Evolutionary conservation across 768 basidiomycete species (phyloP).

Genomic region (Tulasnella calospora): DNA sequence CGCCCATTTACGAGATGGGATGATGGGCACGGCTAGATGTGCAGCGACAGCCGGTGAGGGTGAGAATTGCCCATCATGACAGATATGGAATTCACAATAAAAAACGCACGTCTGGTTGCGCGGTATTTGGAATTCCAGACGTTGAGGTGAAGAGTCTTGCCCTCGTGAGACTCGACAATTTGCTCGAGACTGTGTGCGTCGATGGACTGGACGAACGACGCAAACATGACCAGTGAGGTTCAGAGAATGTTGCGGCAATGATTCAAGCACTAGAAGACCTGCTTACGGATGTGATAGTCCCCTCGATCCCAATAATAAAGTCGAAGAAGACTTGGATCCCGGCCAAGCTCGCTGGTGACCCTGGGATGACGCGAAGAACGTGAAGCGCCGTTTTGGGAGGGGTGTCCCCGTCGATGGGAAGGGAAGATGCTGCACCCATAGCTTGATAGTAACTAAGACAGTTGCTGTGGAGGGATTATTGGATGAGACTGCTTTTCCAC

Average conservation of each 20-base stretch:
- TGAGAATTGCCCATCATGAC: background rate
- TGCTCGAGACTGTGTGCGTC: slow-evolving; percentile 52
- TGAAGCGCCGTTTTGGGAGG: slow-evolving; percentile 65
- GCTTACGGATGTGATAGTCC: slow-evolving; percentile 38
- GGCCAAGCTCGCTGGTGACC: slow-evolving; percentile 81
- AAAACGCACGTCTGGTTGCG: slow-evolving; percentile 56
- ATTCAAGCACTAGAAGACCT: slow-evolving; percentile 37
- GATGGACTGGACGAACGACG: background rate
- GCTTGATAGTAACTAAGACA: background rate
- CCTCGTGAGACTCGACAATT: slow-evolving; percentile 81
- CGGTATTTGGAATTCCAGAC: slow-evolving; percentile 82
- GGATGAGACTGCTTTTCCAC: no score
- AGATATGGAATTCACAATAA: no score
- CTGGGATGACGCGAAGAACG: slow-evolving; percentile 82
- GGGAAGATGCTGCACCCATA: slow-evolving; percentile 24
- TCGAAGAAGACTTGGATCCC: slow-evolving; percentile 92
- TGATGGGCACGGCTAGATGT: slow-evolving; percentile 66
- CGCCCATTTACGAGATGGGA: slow-evolving; percentile 79
- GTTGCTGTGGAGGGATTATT: no score
- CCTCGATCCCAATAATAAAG: slow-evolving; percentile 89
- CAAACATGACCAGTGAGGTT: no score
- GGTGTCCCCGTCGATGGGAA: slow-evolving; percentile 14
- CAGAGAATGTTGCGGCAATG: slow-evolving; percentile 34
- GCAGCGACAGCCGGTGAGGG: background rate
- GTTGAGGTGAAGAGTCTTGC: slow-evolving; percentile 58